Evolutionary conservation across 1,139 yeast genomes (phyloP).

Genomic region (Blastobotrys elegans): DNA sequence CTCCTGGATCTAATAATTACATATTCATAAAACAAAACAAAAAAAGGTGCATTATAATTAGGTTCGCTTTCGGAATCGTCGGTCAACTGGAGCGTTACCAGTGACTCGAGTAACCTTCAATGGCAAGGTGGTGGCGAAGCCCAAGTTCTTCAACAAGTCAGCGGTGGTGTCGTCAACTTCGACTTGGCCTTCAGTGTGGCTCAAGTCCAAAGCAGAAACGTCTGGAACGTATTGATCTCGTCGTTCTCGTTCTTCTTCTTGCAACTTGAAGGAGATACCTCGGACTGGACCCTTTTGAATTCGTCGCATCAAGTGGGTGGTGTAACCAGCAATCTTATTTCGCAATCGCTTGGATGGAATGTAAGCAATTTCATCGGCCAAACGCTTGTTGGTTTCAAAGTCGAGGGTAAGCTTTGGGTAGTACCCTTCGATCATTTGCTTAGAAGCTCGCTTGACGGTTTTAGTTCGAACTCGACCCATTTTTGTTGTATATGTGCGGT

Average conservation of each 20-base stretch:
- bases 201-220: constrained; percentile 98
- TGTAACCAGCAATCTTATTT: constrained; percentile 99
- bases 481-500: not conserved
- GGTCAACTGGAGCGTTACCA: constrained; percentile 83
- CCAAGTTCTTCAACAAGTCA: constrained; percentile 91
- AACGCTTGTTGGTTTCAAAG: constrained; percentile 99
- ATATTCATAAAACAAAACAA: not conserved
- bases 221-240: constrained; percentile 99
- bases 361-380: constrained; percentile 96
- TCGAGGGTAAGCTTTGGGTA: constrained; percentile 99
- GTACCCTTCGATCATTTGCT: constrained; percentile 99
- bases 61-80: constrained; percentile 95
- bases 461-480: constrained; percentile 53
- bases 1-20: not conserved
- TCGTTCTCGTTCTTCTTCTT: constrained; percentile 99
- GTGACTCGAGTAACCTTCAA: constrained; percentile 87
- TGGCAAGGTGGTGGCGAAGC: constrained; percentile 79
- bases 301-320: constrained; percentile 99
- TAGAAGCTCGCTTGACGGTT: constrained; percentile 99
- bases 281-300: constrained; percentile 99
- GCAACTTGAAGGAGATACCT: constrained; percentile 99
- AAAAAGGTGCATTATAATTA: constrained; percentile 35
- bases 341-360: constrained; percentile 99
- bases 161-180: constrained; percentile 98
- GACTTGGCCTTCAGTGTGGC: constrained; percentile 93